phyloP scores from a whole-genome alignment of 139 green algal genomes.

The Yamagishiella unicocca region DNA sequence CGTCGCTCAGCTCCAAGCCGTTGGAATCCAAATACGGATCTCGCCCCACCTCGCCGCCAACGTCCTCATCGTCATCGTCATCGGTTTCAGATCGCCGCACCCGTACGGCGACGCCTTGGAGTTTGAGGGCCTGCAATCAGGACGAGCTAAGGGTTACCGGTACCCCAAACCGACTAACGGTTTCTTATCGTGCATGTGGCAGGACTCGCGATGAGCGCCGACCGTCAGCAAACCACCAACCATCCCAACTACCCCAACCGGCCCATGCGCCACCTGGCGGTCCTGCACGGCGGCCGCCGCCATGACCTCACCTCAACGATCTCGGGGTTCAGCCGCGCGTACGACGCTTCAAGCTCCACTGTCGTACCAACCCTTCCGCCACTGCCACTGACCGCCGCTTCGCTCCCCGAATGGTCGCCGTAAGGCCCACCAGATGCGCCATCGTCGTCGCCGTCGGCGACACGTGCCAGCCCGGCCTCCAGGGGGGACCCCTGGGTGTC shows the following conservation, averaged over 20 bases:
- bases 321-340: conserved; percentile 8
- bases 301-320: conserved; percentile 6
- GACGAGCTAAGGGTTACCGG: too few relatives aligned
- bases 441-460: neutral
- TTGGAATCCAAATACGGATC: neutral
- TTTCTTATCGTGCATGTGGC: too few relatives aligned
- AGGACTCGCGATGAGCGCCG: too few relatives aligned
- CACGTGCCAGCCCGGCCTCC: neutral
- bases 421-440: too few relatives aligned
- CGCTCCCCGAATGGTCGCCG: too few relatives aligned
- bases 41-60: neutral
- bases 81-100: neutral
- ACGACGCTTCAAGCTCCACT: conserved; percentile 24
- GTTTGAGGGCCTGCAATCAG: neutral
- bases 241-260: too few relatives aligned
- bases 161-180: too few relatives aligned
- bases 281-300: neutral
- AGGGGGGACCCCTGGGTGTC: neutral
- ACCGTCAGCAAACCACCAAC: too few relatives aligned
- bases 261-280: too few relatives aligned
- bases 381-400: neutral
- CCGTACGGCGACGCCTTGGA: neutral
- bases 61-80: neutral
- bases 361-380: neutral
- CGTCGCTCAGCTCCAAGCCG: neutral